A percentile compares a stretch with the other conserved stretches of the same genome.
Evolutionary conservation across 2,329 filamentous ascomycete species (phyloP).

Genomic region (Colletotrichum endophyticum): DNA sequence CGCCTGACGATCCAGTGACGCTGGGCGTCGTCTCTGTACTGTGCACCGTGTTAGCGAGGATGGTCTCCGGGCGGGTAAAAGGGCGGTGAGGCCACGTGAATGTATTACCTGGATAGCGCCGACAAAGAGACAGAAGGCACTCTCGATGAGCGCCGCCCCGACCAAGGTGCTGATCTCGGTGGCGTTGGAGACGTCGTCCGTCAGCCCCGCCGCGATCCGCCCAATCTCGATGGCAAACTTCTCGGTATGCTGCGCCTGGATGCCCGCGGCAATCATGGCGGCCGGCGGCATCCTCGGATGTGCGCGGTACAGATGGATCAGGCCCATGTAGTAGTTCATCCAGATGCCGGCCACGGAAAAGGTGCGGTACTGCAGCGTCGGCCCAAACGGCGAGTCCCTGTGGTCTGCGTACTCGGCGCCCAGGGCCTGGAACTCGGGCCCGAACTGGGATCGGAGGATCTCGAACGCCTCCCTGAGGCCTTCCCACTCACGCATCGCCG

Average conservation of each 20-base stretch:
- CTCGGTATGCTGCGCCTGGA: conserved; percentile 76
- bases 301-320: conserved; percentile 80
- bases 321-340: conserved; percentile 84
- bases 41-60: conserved; percentile 25
- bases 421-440: conserved; percentile 78
- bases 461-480: conserved; percentile 75
- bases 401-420: conserved; percentile 68
- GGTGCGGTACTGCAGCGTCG: conserved; percentile 80
- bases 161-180: conserved; percentile 75
- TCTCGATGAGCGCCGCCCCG: conserved; percentile 83
- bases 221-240: conserved; percentile 77
- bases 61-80: not conserved
- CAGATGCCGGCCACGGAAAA: conserved; percentile 88
- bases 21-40: conserved; percentile 76
- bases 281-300: conserved; percentile 93
- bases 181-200: conserved; percentile 57
- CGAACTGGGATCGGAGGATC: conserved; percentile 68
- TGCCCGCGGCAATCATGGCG: conserved; percentile 83
- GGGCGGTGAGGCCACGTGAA: not conserved
- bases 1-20: conserved; percentile 79
- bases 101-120: conserved; percentile 73
- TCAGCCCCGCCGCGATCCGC: conserved; percentile 77
- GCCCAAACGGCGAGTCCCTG: conserved; percentile 78
- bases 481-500: conserved; percentile 81
- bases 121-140: conserved; percentile 83